Evolutionary conservation across 202 grass and related monocot genomes (phyloP), one percentile per base, ranked within the genome.

Genomic region (Digitaria exilis): DNA sequence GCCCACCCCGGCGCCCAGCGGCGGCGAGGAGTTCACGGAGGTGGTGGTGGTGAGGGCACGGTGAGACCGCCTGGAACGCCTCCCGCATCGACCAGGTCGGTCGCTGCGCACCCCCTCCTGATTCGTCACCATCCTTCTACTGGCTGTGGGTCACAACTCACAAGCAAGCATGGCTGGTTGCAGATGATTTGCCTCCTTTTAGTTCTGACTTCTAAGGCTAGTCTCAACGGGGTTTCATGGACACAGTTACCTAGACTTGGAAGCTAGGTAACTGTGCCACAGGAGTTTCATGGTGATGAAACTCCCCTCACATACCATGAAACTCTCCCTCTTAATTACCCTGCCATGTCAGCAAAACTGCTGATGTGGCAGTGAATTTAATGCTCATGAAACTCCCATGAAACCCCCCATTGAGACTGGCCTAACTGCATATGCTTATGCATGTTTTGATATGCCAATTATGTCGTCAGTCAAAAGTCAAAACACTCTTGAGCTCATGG

Each of bases 1-100:
- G 26, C 9, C 43, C 24, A 41, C 44, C 39, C 19, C 35, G 11
- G 25, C 61, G 55, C 30, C 64, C 31, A 34, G 18, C 85, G 62
- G 34, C 60, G 37, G 65, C 13, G 54, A 82, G 22, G 65, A 39
- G 9, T 89, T 89, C 62, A 63, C 85, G 18, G 87, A 97, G 94
- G 42, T 97, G 21, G 79, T 91, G 78, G 91, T 92, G 67, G 82
- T 97, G 4, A 84, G 91, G 91, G 52, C 94, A 96, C 18, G 86
- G 90, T 2, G 94, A 91, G 84, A 96, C 90, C 46, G 46, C 81
- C 26, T 93, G 86, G 88, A 97, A 94, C 67, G 76, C 89, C 45
- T 94, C 87, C 46, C 66, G 85, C 26, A 69, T 88, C 76, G 13
- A 94, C 51, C 87, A 97, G 87, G 91, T 93, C 39, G 1, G 1